Conservation (phyloP, 352 stramenopile genomes). For the Globisporangium paroecandrum region DNA sequence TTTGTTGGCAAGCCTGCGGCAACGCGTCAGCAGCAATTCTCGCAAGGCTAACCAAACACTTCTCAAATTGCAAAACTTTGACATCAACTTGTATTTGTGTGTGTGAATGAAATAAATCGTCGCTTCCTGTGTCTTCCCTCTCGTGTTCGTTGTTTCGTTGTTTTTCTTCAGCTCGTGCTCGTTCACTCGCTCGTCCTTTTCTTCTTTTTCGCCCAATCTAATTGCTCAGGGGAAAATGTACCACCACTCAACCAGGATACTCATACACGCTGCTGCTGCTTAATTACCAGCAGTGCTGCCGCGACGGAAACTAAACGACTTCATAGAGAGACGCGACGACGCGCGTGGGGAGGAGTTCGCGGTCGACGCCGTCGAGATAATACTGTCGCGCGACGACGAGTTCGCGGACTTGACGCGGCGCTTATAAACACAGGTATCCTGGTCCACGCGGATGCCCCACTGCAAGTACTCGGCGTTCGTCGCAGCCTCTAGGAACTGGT, state of each 20-base stretch:
- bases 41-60: neutral
- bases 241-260: slow-evolving; percentile 5
- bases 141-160: neutral
- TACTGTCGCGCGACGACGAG: slow-evolving; percentile 37
- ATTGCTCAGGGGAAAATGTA: slow-evolving; percentile 2
- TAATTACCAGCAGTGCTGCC: slow-evolving; percentile 55
- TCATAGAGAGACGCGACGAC: slow-evolving; percentile 64
- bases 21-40: neutral
- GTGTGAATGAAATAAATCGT: slow-evolving; percentile 12
- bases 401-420: slow-evolving; percentile 50
- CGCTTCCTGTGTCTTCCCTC: neutral
- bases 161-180: neutral
- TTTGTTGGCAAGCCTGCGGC: no score
- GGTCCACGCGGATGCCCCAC: slow-evolving; percentile 73
- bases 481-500: slow-evolving; percentile 70
- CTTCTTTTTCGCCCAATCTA: slow-evolving; percentile 1
- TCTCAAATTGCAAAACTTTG: slow-evolving; percentile 6
- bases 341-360: slow-evolving; percentile 45
- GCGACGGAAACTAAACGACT: slow-evolving; percentile 68
- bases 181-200: neutral
- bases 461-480: slow-evolving; percentile 73
- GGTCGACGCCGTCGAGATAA: slow-evolving; percentile 39
- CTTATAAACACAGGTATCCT: slow-evolving; percentile 75
- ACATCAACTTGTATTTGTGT: slow-evolving; percentile 13
- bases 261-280: slow-evolving; percentile 10